phyloP scores from a whole-genome alignment of 2,329 filamentous ascomycete species.

The Sclerotinia trifoliorum region DNA sequence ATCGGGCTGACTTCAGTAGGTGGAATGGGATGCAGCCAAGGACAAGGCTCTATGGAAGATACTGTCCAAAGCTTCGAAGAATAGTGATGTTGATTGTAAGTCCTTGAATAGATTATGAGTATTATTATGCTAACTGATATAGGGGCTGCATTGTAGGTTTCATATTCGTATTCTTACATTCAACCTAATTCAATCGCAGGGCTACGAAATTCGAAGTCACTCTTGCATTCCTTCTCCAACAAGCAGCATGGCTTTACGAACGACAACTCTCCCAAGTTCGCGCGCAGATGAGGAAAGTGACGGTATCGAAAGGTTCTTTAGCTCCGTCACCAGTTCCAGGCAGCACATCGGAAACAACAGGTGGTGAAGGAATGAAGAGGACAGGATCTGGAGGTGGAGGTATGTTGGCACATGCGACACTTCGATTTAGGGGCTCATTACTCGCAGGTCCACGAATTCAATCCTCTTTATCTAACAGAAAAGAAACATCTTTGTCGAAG shows the following conservation, averaged over 20 bases:
- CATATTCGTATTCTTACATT: too few species aligned
- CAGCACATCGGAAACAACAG: constrained; percentile 44
- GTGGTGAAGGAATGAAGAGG: constrained; percentile 51
- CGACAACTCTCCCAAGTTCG: constrained; percentile 85
- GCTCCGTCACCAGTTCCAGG: constrained; percentile 58
- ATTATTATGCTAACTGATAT: constrained; percentile 26
- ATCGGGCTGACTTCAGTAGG: constrained; percentile 48
- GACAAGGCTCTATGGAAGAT: constrained; percentile 89
- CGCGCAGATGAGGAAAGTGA: constrained; percentile 81
- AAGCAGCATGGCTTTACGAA: constrained; percentile 92
- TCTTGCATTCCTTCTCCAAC: constrained; percentile 84
- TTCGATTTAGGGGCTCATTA: background rate
- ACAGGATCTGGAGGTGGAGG: constrained; percentile 48
- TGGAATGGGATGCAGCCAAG: constrained; percentile 84
- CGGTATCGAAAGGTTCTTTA: constrained; percentile 54
- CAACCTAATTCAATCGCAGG: constrained; percentile 43
- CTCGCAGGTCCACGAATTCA: constrained; percentile 34
- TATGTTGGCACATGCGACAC: constrained; percentile 26
- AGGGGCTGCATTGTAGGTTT: constrained; percentile 75
- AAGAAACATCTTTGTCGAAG: constrained; percentile 35
- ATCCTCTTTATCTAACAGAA: constrained; percentile 37
- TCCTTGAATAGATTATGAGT: background rate
- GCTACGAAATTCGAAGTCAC: constrained; percentile 79
- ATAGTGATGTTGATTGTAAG: constrained; percentile 81
- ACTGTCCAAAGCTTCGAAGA: constrained; percentile 76